Conservation (phyloP, 805 yeast species). For the Myxozyma monticola region DNA sequence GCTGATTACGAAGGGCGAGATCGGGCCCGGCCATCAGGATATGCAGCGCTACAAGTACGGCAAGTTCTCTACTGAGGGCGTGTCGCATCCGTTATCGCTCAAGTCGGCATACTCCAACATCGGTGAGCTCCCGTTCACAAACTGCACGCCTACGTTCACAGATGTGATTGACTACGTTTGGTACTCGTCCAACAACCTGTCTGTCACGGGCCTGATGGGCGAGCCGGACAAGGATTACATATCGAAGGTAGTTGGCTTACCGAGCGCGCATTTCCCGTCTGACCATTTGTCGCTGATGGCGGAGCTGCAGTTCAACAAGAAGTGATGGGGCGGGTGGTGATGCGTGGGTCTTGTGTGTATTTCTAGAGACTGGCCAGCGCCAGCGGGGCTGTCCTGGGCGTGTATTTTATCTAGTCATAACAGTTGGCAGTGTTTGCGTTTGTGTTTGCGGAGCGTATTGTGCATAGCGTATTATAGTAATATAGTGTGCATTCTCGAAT, state of each 20-base stretch:
- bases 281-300: slow-evolving; percentile 27
- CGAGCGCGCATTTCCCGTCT: slow-evolving; percentile 82
- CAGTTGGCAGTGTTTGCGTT: too few species aligned
- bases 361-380: too few species aligned
- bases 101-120: slow-evolving; percentile 81
- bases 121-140: slow-evolving; percentile 92
- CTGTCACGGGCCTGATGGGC: slow-evolving; percentile 84
- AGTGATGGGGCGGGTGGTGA: background rate
- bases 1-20: slow-evolving; percentile 74
- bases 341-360: background rate
- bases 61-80: slow-evolving; percentile 83
- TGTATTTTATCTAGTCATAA: too few species aligned
- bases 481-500: too few species aligned
- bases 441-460: too few species aligned
- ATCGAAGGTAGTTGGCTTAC: slow-evolving; percentile 81
- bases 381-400: too few species aligned
- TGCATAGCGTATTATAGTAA: too few species aligned
- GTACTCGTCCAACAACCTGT: slow-evolving; percentile 80
- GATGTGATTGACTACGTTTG: slow-evolving; percentile 94
- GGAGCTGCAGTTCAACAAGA: slow-evolving; percentile 28
- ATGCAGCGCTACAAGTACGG: slow-evolving; percentile 88
- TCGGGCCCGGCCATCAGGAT: slow-evolving; percentile 71
- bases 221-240: slow-evolving; percentile 77
- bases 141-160: slow-evolving; percentile 89
- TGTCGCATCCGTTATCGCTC: slow-evolving; percentile 74